Evolutionary conservation across 1,284 basidiomycete genomes (phyloP).

Genomic region (Puccinia coronata): DNA sequence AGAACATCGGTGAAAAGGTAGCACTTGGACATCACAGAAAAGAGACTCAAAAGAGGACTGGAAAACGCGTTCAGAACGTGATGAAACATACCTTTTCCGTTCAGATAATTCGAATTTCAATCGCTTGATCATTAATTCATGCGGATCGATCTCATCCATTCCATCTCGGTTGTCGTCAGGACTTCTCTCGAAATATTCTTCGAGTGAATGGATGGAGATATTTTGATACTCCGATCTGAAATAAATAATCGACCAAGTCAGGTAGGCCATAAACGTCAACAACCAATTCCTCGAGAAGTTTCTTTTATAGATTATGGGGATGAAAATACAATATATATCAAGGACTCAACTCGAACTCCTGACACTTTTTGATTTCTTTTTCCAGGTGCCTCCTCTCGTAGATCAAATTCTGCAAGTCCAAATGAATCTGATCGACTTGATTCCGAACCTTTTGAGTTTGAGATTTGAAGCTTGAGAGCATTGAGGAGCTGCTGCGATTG

Average conservation of each 20-base stretch:
- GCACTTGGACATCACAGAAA: neutral
- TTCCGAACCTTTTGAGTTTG: conserved; percentile 15
- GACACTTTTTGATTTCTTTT: conserved; percentile 47
- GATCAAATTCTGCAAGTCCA: conserved; percentile 45
- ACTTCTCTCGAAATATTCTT: conserved; percentile 38
- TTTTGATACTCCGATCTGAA: conserved; percentile 46
- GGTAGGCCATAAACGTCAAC: too few relatives aligned
- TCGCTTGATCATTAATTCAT: conserved; percentile 42
- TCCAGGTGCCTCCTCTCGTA: conserved; percentile 46
- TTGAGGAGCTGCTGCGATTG: conserved; percentile 28
- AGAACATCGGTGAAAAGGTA: neutral
- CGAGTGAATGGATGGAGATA: conserved; percentile 47
- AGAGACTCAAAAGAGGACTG: neutral
- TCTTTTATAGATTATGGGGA: too few relatives aligned
- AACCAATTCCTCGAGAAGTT: too few relatives aligned
- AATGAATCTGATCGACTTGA: conserved; percentile 42
- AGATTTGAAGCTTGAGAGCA: conserved; percentile 28
- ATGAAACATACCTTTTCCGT: conserved; percentile 28
- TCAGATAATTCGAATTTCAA: conserved; percentile 39
- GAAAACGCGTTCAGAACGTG: too few relatives aligned
- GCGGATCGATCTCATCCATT: conserved; percentile 2
- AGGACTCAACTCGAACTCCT: conserved; percentile 40
- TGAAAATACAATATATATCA: too few relatives aligned
- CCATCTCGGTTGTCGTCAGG: conserved; percentile 24
- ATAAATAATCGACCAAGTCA: too few relatives aligned